A percentile compares a stretch with the other conserved stretches of the same genome.
These are phyloP conservation scores for Chlorella variabilis DNA, from an alignment of 163 green algal genomes.

Conservation along the genomic window DNA sequence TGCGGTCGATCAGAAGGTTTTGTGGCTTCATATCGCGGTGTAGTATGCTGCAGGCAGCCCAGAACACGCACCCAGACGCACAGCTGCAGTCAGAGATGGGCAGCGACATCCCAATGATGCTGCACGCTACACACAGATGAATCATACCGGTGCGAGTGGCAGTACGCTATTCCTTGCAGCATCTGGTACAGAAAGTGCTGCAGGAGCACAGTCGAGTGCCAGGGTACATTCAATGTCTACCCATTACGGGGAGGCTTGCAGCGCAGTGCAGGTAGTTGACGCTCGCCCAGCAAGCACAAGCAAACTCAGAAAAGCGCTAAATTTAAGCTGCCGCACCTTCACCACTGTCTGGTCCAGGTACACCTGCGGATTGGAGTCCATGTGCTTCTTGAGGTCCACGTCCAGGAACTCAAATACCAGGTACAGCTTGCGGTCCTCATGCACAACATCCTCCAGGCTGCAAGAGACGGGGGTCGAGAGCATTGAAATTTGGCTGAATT, in stretches of 20 bases:
- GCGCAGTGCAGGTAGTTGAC: too few relatives aligned
- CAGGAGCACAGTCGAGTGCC: conserved; percentile 19
- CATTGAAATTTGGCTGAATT: neutral
- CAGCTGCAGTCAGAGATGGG: too few relatives aligned
- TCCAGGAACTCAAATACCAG: conserved; percentile 99
- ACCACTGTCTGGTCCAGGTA: conserved; percentile 68
- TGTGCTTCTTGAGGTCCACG: conserved; percentile 97
- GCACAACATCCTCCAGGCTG: conserved; percentile 54
- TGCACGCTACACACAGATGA: neutral
- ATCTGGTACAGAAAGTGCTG: conserved; percentile 96
- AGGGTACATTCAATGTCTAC: too few relatives aligned
- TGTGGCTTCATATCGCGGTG: conserved; percentile 98
- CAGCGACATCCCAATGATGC: too few relatives aligned
- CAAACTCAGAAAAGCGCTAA: too few relatives aligned
- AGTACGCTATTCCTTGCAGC: conserved; percentile 93
- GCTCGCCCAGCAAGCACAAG: too few relatives aligned
- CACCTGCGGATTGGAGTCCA: conserved; percentile 80
- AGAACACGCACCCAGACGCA: too few relatives aligned
- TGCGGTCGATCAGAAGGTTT: conserved; percentile 95
- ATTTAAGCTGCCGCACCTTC: conserved; percentile 61
- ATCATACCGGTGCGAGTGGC: conserved; percentile 78
- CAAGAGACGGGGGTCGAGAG: neutral
- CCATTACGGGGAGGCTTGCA: too few relatives aligned
- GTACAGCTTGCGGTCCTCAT: conserved; percentile 78
- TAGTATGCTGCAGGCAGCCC: conserved; percentile 78